phyloP scores from a whole-genome alignment of 345 rosid genomes.

The Lepidium didymum region DNA sequence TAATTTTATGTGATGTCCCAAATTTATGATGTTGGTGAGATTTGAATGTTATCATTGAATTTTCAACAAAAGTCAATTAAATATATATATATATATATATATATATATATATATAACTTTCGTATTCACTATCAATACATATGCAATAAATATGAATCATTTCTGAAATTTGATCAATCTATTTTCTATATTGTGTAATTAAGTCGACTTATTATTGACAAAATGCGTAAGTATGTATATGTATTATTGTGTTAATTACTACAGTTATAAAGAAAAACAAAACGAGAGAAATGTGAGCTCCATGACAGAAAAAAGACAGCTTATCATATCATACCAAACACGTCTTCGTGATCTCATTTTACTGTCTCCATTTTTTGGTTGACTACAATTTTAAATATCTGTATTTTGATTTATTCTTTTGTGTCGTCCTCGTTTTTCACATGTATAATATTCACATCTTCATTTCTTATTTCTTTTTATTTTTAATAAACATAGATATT shows the following conservation, averaged over 20 bases:
- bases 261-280: background rate
- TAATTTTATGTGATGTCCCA: background rate
- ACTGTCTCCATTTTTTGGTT: slow-evolving; percentile 2
- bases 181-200: too few species aligned
- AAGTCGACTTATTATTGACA: too few species aligned
- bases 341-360: slow-evolving; percentile 15
- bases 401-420: background rate
- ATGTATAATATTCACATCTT: background rate
- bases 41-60: background rate
- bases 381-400: slow-evolving; percentile 3
- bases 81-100: too few species aligned
- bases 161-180: too few species aligned
- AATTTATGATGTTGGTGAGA: background rate
- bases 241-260: too few species aligned
- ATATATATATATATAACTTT: background rate
- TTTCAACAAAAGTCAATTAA: background rate
- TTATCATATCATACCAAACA: slow-evolving; percentile 19
- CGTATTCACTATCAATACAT: too few species aligned
- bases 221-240: too few species aligned
- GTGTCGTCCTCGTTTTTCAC: slow-evolving; percentile 11
- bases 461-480: background rate
- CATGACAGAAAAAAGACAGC: slow-evolving; percentile 5
- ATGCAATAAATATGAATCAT: too few species aligned
- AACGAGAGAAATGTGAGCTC: slow-evolving; percentile 24
- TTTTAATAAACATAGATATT: background rate